Base-by-base conservation (phyloP, 148 eudicot species). In the Silene conica region DNA sequence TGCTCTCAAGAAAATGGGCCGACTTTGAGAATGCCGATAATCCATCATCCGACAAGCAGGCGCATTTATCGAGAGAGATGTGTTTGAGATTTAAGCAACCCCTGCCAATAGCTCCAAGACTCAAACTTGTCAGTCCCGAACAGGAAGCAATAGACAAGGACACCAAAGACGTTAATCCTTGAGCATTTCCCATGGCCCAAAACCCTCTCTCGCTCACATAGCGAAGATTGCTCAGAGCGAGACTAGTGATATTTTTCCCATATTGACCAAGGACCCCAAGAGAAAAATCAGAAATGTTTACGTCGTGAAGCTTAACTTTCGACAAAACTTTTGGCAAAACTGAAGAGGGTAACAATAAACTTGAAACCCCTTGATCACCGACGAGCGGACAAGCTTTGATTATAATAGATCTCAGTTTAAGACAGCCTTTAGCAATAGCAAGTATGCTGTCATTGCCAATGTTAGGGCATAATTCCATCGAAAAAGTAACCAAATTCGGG, bases 181-280 rank as follows among this genome's bases (percentile, higher is more conserved):
- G 67, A 25, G 89, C 99, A 60, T 81, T 87, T 54, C 94, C 99
- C 99, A 95, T 90, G 21, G 80, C 91, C 92, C 89, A 90, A 76
- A 92, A 95, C 21, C 97, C 99, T 80, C 80, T 90, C 70, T 90
- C 89, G 48, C 79, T 89, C 77, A 89, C 96, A 38, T 80, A 86
- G 75, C 72, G 80, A 34, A 95, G 94, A n/a, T 81, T 78, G 54
- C 80, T 64, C 34, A 95, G 81, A 45, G 71, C 72, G 71, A 95
- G 92, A 80, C 67, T 80, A n/a, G 84, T 81, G 26, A 95, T 63
- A 21, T 91, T 77, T 82, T 87, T 92, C 52, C 97, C 97, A 22
- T 84, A 90, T 69, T 87, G 89, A 45, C 99, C 99, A 25, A 95
- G 83, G 14, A 85, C 94, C 65, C 92, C 94, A 70, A 92, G 91